These are phyloP conservation scores for Fusarium tuaranense DNA, from an alignment of 2,329 filamentous ascomycete genomes.

Conservation along the genomic window DNA sequence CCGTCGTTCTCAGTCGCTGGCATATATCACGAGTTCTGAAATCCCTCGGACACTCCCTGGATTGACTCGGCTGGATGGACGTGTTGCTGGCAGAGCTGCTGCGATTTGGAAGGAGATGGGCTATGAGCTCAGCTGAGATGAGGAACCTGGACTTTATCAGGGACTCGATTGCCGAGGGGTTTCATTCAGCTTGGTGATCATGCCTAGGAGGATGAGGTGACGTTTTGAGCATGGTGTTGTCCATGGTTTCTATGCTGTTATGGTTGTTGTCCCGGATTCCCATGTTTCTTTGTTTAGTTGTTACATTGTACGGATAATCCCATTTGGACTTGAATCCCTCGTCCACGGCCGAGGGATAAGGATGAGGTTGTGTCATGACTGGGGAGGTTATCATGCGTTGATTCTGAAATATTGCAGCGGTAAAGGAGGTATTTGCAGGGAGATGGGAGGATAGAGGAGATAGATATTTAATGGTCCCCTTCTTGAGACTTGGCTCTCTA, in stretches of 20 bases:
- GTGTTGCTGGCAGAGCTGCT: background rate
- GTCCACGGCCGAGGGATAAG: background rate
- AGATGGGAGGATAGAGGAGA: constrained; percentile 12
- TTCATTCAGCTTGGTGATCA: background rate
- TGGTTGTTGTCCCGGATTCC: constrained; percentile 11
- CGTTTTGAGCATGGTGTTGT: background rate
- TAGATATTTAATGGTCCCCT: constrained; percentile 16
- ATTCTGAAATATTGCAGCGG: background rate
- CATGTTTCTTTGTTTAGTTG: constrained; percentile 20
- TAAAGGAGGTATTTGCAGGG: background rate
- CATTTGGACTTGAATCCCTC: background rate
- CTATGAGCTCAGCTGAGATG: background rate
- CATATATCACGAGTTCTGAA: background rate
- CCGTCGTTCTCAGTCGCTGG: background rate
- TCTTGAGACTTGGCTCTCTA: background rate
- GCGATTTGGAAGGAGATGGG: background rate
- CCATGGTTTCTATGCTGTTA: constrained; percentile 6
- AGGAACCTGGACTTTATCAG: background rate
- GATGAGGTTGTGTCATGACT: background rate
- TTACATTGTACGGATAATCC: constrained; percentile 16
- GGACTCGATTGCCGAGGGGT: background rate
- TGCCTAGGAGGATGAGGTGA: background rate
- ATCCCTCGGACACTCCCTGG: too few relatives aligned
- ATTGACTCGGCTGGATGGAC: background rate
- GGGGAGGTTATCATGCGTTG: constrained; percentile 1